Evolutionary conservation across 441 rosid genomes (phyloP), one percentile per base, ranked within the genome.

Genomic region (Sinapis alba): DNA sequence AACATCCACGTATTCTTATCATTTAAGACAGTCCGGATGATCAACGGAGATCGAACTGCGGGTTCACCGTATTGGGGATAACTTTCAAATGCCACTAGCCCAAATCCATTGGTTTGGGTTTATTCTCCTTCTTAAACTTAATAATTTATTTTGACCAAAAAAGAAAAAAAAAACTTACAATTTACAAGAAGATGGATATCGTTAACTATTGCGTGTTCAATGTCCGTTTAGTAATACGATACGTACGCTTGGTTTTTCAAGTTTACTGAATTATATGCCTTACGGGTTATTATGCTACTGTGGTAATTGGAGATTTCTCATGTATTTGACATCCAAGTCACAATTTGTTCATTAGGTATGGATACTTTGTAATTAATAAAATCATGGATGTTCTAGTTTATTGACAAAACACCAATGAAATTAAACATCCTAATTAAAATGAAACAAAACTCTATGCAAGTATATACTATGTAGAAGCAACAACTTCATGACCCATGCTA

Each of bases 401-500:
- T 53, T 51, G 26, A 20, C 59, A 20, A 21, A 54, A 53, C 26
- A 54, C 2, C 58, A 20, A 20, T 12, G 3, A 10, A 53, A 53
- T 12, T 9, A 10, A 53, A 53, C 10, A 9, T 19, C 47, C 47
- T 41, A 41, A 41, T 13, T 41, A 41, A 41, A 38, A 53, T 13
- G 6, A 54, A 54, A 54, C 15, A 54, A 53, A 20, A 19, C 11
- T 51, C 2, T 9, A 53, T 20, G 56, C 8, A 36, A 36, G 13
- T 11, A 28, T 28, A 28, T 28, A 28, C 7, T 13, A 13, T 41
- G 53, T 15, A 23, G 61, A 23, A 56, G 61, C 61, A 23, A 56
- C 61, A 56, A 56, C 61, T 56, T 20, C 61, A 56, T 23, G 61
- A 56, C 61, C 61, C 59, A 53, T 53, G 59, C 27, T 53, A 53